Conservation (phyloP, 73 alveolate genomes). For the Paramecium sexaurelia region DNA sequence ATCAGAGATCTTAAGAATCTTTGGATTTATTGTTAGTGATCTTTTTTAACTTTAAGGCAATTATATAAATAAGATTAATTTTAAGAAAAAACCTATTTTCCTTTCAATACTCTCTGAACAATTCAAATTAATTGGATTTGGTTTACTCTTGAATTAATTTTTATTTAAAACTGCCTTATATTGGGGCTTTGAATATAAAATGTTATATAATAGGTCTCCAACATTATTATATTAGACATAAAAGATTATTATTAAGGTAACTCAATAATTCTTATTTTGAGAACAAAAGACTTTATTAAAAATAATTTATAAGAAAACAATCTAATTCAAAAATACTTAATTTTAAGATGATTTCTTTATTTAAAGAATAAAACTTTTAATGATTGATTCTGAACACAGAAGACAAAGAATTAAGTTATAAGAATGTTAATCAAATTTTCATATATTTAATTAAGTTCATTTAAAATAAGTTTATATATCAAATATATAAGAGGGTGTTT, state of each 20-base stretch:
- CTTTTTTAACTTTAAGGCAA: neutral
- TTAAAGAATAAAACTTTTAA: neutral
- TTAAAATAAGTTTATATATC: neutral
- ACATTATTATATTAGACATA: slow-evolving; percentile 7
- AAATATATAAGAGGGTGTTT: neutral
- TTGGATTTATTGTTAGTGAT: neutral
- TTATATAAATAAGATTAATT: neutral
- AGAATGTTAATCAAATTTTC: neutral
- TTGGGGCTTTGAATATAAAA: neutral
- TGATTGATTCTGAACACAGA: too few species aligned
- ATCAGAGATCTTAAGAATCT: neutral
- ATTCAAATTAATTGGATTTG: neutral
- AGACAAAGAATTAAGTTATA: neutral
- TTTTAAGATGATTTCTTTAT: neutral
- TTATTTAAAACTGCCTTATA: slow-evolving; percentile 20
- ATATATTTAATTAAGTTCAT: neutral
- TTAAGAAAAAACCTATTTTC: too few species aligned
- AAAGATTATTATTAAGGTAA: slow-evolving; percentile 18
- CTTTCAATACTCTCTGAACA: neutral
- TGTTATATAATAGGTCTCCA: neutral
- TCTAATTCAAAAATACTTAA: neutral
- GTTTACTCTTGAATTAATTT: neutral
- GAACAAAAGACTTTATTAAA: neutral
- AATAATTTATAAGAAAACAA: neutral
- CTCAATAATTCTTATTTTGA: neutral